These are phyloP conservation scores for Calonectria pauciramosa DNA, from an alignment of 2,329 filamentous ascomycete species.

Conservation along the genomic window DNA sequence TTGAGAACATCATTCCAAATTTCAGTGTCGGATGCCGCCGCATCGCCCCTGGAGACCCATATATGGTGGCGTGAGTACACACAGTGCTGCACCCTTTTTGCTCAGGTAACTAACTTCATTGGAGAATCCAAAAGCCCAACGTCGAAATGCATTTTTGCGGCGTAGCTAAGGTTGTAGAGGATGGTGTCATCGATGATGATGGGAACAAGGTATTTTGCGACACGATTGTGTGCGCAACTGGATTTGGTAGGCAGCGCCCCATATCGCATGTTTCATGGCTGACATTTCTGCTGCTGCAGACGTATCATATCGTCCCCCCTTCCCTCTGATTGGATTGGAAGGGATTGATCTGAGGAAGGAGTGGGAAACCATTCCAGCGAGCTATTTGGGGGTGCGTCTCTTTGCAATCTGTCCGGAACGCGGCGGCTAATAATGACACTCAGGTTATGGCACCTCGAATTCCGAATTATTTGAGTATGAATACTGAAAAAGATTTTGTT, in stretches of 20 bases:
- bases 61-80: neutral
- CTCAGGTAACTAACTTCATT: neutral
- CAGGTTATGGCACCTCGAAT: neutral
- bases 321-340: neutral
- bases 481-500: neutral
- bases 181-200: neutral
- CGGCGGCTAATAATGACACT: neutral
- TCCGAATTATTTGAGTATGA: neutral
- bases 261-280: neutral
- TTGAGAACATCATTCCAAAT: neutral
- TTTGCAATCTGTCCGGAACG: too few relatives aligned
- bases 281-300: neutral
- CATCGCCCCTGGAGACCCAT: neutral
- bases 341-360: neutral
- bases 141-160: neutral
- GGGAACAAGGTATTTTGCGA: neutral
- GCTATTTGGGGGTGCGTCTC: neutral
- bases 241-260: neutral
- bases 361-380: neutral
- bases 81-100: neutral
- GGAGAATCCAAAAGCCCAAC: neutral
- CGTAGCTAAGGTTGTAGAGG: neutral
- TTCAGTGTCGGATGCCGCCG: constrained; percentile 4
- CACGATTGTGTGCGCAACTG: neutral
- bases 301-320: neutral